Conservation (phyloP, 1,139 yeast species). For the Kurtzmaniella quercitrusa region DNA sequence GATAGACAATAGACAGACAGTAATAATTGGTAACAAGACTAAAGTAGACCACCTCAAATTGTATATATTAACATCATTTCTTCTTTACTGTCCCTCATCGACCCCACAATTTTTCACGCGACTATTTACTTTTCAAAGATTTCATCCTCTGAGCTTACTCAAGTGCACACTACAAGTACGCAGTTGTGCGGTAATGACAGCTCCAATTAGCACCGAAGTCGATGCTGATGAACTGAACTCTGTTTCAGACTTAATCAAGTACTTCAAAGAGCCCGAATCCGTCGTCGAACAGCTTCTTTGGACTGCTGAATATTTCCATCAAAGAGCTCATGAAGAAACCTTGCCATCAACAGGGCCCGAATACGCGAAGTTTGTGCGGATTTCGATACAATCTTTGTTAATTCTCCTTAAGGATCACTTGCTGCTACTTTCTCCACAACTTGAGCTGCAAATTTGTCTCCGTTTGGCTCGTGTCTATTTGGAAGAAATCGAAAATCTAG, state of each 20-base stretch:
- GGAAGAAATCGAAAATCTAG: conserved; percentile 36
- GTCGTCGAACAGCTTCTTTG: conserved; percentile 13
- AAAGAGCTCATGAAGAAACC: conserved; percentile 20
- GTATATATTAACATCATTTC: no score
- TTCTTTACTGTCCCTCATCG: no score
- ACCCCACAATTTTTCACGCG: conserved; percentile 1
- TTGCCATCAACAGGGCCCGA: neutral
- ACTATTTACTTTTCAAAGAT: neutral
- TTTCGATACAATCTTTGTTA: conserved; percentile 35
- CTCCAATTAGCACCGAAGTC: no score
- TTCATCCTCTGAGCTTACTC: no score
- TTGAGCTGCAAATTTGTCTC: conserved; percentile 29
- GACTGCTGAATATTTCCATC: conserved; percentile 21
- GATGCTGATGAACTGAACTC: neutral
- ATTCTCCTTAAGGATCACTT: conserved; percentile 26
- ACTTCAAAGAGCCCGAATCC: neutral
- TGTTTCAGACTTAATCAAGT: neutral
- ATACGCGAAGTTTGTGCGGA: conserved; percentile 25
- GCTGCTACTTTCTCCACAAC: conserved; percentile 21
- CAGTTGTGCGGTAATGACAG: no score
- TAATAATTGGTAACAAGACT: no score
- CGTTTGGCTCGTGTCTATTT: conserved; percentile 34
- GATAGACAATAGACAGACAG: neutral
- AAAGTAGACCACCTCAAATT: no score
- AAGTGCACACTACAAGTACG: no score